A percentile compares a stretch with the other conserved stretches of the same genome.
Conservation (phyloP, 139 green algal genomes). For the Tetradesmus lagerheimii region DNA sequence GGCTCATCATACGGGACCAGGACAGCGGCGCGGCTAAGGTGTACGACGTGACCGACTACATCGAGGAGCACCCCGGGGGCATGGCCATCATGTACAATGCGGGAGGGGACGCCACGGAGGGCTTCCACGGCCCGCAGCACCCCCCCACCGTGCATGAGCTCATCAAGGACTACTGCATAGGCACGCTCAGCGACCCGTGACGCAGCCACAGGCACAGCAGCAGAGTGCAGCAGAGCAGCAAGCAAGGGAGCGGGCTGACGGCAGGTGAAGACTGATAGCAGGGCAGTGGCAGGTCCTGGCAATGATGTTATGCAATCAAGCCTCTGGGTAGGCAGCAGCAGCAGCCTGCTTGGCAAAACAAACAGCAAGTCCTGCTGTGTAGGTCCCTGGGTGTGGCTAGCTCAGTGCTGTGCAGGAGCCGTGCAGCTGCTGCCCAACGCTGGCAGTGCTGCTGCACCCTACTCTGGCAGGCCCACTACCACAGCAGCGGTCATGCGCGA, state of each 20-base stretch:
- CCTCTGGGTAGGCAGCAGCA: no score
- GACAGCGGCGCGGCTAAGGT: constrained; percentile 59
- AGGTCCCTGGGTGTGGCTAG: no score
- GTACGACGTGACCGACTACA: constrained; percentile 92
- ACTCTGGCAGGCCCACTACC: no score
- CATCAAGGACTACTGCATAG: constrained; percentile 89
- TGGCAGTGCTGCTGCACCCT: no score
- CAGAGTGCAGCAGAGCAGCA: background rate
- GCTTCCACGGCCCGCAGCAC: constrained; percentile 93
- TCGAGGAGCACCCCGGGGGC: constrained; percentile 93
- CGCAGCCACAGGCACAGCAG: background rate
- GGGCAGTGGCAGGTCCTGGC: background rate
- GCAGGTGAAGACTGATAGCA: background rate
- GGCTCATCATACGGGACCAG: constrained; percentile 76
- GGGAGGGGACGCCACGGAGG: constrained; percentile 86
- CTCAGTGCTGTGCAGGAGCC: no score
- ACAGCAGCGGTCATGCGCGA: no score
- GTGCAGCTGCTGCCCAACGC: no score
- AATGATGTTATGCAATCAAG: no score
- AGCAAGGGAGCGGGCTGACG: background rate
- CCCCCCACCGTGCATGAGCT: constrained; percentile 83
- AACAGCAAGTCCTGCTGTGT: no score
- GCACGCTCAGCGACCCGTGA: constrained; percentile 57
- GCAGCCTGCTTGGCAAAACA: no score
- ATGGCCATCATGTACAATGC: constrained; percentile 88